phyloP scores from a whole-genome alignment of 2,329 filamentous ascomycete genomes.

The Keithomyces neogunnii region DNA sequence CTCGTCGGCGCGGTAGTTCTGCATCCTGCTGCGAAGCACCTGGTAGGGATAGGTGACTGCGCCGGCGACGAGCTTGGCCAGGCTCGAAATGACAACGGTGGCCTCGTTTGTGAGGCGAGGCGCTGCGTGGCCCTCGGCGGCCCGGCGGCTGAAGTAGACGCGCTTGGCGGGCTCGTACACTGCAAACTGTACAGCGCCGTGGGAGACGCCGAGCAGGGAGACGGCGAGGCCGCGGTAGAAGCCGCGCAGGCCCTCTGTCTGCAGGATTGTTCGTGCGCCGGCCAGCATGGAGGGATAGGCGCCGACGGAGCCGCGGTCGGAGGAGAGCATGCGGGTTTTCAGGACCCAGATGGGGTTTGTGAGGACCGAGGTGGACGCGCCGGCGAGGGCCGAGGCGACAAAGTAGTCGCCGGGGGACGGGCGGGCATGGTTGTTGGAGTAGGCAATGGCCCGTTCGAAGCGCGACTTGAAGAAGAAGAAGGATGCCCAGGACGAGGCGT shows the following conservation, averaged over 20 bases:
- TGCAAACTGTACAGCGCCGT: conserved; percentile 92
- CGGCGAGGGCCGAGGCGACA: conserved; percentile 60
- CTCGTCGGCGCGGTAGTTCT: conserved; percentile 76
- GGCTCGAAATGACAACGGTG: conserved; percentile 70
- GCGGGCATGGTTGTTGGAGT: conserved; percentile 10
- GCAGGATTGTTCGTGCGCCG: conserved; percentile 59
- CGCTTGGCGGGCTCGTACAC: conserved; percentile 71
- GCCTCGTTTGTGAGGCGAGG: conserved; percentile 58
- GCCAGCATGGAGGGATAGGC: conserved; percentile 74
- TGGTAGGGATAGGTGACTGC: conserved; percentile 91
- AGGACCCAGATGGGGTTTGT: conserved; percentile 98
- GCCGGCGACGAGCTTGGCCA: conserved; percentile 83
- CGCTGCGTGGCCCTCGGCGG: background rate
- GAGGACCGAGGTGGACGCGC: conserved; percentile 66
- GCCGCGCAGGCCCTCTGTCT: conserved; percentile 63
- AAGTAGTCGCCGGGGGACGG: conserved; percentile 65
- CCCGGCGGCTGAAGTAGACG: conserved; percentile 35
- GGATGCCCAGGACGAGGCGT: conserved; percentile 80
- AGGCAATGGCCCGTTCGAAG: conserved; percentile 38
- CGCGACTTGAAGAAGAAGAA: conserved; percentile 76
- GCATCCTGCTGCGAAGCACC: conserved; percentile 78
- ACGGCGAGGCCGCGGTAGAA: conserved; percentile 85
- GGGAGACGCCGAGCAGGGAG: conserved; percentile 76
- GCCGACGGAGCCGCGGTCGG: conserved; percentile 61
- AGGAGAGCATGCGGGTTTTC: conserved; percentile 94